Base-by-base conservation (phyloP, 768 basidiomycete species). In the Termitomyces heimii region DNA sequence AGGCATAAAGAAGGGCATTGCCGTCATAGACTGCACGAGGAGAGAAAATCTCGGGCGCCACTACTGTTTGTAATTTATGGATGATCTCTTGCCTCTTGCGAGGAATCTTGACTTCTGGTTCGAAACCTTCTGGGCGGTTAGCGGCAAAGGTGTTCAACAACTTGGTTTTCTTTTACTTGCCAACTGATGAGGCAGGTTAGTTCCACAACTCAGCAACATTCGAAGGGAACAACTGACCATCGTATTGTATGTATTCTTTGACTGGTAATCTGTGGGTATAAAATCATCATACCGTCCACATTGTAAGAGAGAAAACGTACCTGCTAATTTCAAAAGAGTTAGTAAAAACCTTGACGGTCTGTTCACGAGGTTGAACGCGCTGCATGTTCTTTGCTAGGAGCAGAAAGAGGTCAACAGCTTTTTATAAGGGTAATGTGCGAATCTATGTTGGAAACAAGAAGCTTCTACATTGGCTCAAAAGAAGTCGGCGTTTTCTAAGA, bases 21-120 rank as follows among this genome's bases (percentile, higher is more conserved):
- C 80, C 76, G 50, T 83, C 81, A 54, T 78, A 83, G 5, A 83
- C 62, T 4, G 72, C 68, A 14, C 71, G 73, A 0, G 78, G 78
- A 13, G 63, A 70, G 59, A 82, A 82, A 0, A 72, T 8, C 0
- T 53, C 53, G 0, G 79, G 74, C 0, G 70, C 67, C 0, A 72
- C 62, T 0, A 65, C 65, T 5, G 66, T 74, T 50, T 82, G 80
- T 0, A 83, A 66, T 5, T 68, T 66, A 18, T 73, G 65, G 10
- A 79, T 67, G 1, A 74, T 64, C n/a, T 70, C 64, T 52, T 70
- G 65, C 6, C 70, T 63, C 45, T 68, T 69, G 16, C 58, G 53
- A 35, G 62, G 54, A 0, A 62, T 62, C 18, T 57, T 60, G 12
- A 70, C 55, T 20, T 66, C 67, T 22, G 69, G 71, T 0, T 9